Conservation (phyloP, 345 rosid species). For the Moringa oleifera region DNA sequence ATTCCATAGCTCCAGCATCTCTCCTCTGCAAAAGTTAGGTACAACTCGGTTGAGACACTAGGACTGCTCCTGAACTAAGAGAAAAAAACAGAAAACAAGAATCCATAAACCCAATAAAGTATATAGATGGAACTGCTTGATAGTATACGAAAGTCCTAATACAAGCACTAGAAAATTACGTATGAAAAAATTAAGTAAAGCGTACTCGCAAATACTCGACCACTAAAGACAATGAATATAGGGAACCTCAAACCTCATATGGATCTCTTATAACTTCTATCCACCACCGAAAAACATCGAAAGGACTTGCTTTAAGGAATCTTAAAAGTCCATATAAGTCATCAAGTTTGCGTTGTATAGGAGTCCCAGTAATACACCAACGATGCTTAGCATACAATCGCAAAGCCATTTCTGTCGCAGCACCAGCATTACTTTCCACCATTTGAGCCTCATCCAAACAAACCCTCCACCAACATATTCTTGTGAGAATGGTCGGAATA, state of each 20-base stretch:
- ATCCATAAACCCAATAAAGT: constrained; percentile 9
- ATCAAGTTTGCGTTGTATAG: constrained; percentile 91
- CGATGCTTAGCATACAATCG: constrained; percentile 70
- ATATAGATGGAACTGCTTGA: background rate
- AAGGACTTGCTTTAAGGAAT: constrained; percentile 80
- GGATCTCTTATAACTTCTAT: constrained; percentile 81
- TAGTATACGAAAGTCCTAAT: too few species aligned
- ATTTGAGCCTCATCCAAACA: constrained; percentile 99
- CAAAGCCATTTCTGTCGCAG: constrained; percentile 95
- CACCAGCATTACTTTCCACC: constrained; percentile 94
- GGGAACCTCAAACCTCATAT: constrained; percentile 53
- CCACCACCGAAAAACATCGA: constrained; percentile 87
- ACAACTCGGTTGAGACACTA: background rate
- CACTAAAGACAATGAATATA: background rate
- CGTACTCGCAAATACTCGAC: background rate
- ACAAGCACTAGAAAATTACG: background rate
- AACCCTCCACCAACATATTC: constrained; percentile 96
- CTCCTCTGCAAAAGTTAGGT: constrained; percentile 43
- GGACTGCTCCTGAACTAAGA: constrained; percentile 13
- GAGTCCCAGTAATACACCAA: constrained; percentile 98
- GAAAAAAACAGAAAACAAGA: constrained; percentile 6
- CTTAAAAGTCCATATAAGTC: constrained; percentile 81
- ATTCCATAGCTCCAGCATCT: constrained; percentile 67
- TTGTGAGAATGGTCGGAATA: constrained; percentile 76
- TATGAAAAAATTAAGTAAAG: background rate